phyloP scores from a whole-genome alignment of 2,329 filamentous ascomycete species.

The Fonsecaea erecta region DNA sequence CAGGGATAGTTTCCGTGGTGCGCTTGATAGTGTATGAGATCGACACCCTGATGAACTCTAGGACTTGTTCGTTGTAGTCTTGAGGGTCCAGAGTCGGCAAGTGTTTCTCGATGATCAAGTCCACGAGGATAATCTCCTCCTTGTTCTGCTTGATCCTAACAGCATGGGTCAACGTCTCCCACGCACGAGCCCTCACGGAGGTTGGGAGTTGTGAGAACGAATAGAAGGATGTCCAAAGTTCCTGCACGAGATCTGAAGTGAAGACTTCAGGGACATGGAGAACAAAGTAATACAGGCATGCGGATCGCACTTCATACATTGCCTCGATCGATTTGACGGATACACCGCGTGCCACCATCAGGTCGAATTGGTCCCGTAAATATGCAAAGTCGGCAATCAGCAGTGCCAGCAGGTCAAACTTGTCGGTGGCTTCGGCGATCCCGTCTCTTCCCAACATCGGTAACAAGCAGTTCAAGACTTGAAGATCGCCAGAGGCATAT shows the following conservation, averaged over 20 bases:
- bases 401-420: slow-evolving; percentile 24
- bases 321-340: slow-evolving; percentile 21
- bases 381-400: slow-evolving; percentile 30
- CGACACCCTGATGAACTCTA: slow-evolving; percentile 33
- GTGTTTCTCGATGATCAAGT: slow-evolving; percentile 32
- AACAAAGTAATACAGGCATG: slow-evolving; percentile 27
- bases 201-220: slow-evolving; percentile 64
- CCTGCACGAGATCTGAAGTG: slow-evolving; percentile 63
- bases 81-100: slow-evolving; percentile 26
- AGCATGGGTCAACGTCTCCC: slow-evolving; percentile 66
- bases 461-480: slow-evolving; percentile 23
- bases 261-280: slow-evolving; percentile 66
- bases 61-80: slow-evolving; percentile 29
- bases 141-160: slow-evolving; percentile 42
- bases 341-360: slow-evolving; percentile 12
- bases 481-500: slow-evolving; percentile 29
- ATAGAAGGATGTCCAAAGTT: slow-evolving; percentile 75
- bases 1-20: slow-evolving; percentile 41
- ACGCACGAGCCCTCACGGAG: slow-evolving; percentile 68
- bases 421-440: slow-evolving; percentile 8
- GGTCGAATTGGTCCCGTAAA: slow-evolving; percentile 19
- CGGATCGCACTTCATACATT: slow-evolving; percentile 25
- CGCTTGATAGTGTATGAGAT: slow-evolving; percentile 28
- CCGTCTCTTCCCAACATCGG: slow-evolving; percentile 12
- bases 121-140: slow-evolving; percentile 26